Base-by-base conservation (phyloP, 2,329 filamentous ascomycete genomes). In the Apiospora phragmitis region DNA sequence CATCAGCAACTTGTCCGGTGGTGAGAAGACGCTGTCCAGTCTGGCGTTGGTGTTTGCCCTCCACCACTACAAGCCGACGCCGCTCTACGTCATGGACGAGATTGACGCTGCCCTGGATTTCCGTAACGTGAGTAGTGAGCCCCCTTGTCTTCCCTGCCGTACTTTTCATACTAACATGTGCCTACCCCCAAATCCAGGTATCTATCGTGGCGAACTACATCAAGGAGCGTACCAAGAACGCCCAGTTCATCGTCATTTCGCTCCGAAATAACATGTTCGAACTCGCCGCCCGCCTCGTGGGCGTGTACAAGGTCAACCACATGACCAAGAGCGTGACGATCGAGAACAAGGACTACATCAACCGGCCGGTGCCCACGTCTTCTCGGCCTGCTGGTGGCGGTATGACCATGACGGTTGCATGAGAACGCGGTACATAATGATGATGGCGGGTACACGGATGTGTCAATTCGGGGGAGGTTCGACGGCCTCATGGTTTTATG, bases 241-340 rank as follows among this genome's bases (percentile, higher is more conserved):
- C 96, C 1, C 96, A 99, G 80, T 99, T 99, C 81, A 96, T 99
- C 76, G 96, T 99, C 79, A 99, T 99, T 79, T 98, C 94, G 21
- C 86, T 99, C 77, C 89, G 96, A 78, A 99, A 99, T 84, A 99
- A 99, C 86, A 99, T 99, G 96, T 99, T 99, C 82, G 96, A 99
- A 86, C 90, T 99, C 73, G 95, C 97, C n/a, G 91, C 94, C 71
- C 90, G 97, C 70, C 88, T 99, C 71, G 94, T 99, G 18, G 97
- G 97, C 75, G 96, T 99, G 70, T 99, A 99, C 87, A 99, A 99
- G 87, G 96, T 99, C 80, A 98, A 97, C 83, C 95, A 99, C 82
- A 99, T 98, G 91, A 96, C 93, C 72, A 96, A 95, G 89, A 95
- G 93, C 81, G 93, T 96, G 29, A 94, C 93, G 69, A 94, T 96